Evolutionary conservation across 192 early-diverging fungal species (phyloP), one percentile per base, ranked within the genome.

Genomic region (Podila epicladia): DNA sequence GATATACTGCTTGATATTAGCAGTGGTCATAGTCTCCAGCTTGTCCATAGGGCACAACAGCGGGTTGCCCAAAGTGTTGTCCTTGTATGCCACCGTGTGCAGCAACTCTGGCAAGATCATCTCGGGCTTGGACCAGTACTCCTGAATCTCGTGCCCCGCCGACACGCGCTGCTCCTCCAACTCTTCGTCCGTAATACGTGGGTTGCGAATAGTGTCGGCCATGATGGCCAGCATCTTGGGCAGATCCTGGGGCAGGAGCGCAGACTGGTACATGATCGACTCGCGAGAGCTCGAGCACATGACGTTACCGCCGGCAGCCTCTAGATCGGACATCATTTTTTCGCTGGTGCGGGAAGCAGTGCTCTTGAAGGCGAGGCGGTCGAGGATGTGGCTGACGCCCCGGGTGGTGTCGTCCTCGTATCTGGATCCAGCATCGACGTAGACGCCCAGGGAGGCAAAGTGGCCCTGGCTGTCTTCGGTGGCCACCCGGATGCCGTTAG

Each of bases 321-420:
- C 97, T 57, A 97, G 83, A 83, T 91, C 86, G 20, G 87, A 85
- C 69, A 95, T 87, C 26, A 96, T 90, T 66, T 93, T 85, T 32
- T 89, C 90, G 9, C 89, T 87, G 12, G 91, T 90, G 71, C 88
- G 86, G 33, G 87, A 88, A 63, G 85, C 77, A 15, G 96, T 97
- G 74, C 93, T 92, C 90, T 98, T 98, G 87, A 99, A 99, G 0
- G 98, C 93, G 78, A 97, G 79, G 37, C 95, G 91, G 87, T 98
- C 97, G 64, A 97, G 84, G 72, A 99, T 78, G 85, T 99, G 96
- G 12, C 89, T 89, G 9, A 89, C 91, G 19, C 96, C 98, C 0
- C 87, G 75, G 24, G 92, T 94, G 9, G 66, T 38, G 2, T 75
- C 74, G 22, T 90, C 91, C 75, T 99, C 98, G 72, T 94, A 94